These are phyloP conservation scores for Alternaria angustiovoidea DNA, from an alignment of 2,329 filamentous ascomycete genomes.

Conservation along the genomic window DNA sequence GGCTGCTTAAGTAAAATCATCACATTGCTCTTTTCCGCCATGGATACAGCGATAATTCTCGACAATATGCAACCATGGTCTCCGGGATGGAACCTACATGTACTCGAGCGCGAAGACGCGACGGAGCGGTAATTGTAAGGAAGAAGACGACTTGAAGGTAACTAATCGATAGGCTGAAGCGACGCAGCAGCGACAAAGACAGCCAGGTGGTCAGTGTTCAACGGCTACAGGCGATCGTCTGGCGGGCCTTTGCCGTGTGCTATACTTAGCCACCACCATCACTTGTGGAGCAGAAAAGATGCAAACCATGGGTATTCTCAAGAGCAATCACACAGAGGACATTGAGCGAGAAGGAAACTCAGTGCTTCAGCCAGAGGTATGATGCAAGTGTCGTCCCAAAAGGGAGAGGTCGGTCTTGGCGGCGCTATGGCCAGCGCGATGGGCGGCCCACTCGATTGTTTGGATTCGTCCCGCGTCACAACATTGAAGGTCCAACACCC, in stretches of 20 bases:
- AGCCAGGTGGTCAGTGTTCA: slow-evolving; percentile 19
- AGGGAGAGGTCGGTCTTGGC: slow-evolving; percentile 16
- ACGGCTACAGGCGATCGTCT: slow-evolving; percentile 17
- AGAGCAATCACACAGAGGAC: neutral
- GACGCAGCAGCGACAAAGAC: slow-evolving; percentile 14
- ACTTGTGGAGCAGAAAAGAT: too few relatives aligned
- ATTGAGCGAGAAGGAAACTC: neutral
- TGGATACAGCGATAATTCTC: neutral
- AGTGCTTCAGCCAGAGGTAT: neutral
- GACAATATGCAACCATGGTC: neutral
- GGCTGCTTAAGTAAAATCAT: neutral
- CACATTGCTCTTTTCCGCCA: neutral
- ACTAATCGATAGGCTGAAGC: slow-evolving; percentile 12
- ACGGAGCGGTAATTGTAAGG: neutral
- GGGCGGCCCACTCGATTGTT: slow-evolving; percentile 30
- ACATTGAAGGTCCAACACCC: slow-evolving; percentile 22
- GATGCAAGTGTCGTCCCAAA: slow-evolving; percentile 8
- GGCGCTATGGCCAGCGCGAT: slow-evolving; percentile 27
- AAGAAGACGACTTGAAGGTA: neutral
- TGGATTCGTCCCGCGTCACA: slow-evolving; percentile 29
- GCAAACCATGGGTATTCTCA: too few relatives aligned
- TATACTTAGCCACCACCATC: slow-evolving; percentile 2
- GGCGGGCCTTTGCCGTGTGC: neutral
- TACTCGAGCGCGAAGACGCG: neutral
- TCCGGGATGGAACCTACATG: neutral